Evolutionary conservation across 179 eudicot species (phyloP), one percentile per base, ranked within the genome.

Genomic region (Silene vulgaris): DNA sequence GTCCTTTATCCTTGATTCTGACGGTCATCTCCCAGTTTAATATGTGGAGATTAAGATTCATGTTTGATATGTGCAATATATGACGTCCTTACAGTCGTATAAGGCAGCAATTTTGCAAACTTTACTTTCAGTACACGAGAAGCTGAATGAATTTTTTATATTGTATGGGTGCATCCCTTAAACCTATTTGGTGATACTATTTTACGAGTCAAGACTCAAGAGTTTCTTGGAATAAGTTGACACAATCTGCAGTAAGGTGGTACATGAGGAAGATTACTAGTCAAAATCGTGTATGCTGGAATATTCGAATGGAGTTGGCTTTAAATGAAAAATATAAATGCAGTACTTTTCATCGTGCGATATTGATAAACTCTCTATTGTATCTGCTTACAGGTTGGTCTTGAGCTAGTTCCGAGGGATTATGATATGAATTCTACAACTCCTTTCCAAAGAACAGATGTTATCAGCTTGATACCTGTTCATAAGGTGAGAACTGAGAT

Each of bases 341-440:
- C 54, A 67, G 26, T 37, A 67, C 71, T 67, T 35, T 17, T 19
- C 32, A 45, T 69, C 29, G 5, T 20, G 29, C 4, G 32, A 69
- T 69, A 73, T 3, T 40, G 43, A 14, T 74, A 14, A 35, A 9
- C 13, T 9, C 30, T 48, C 26, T 23, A 26, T 65, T 65, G 62
- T 75, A 56, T 21, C 28, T 28, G 26, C 54, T 76, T 82, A 76
- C 84, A 96, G 99, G 98, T 93, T 77, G 99, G 99, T 62, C 87
- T 96, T 76, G 99, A 96, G 88, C 86, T 96, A 80, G 93, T 91
- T 79, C 91, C 99, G 7, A 87, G 96, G 85, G 99, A 93, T 77
- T 96, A 88, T 77, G 94, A 93, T 86, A 96, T 96, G 99, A 83
- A 80, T 81, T 93, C 99, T 79, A 79, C 94, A 23, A 75, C 78